These are phyloP conservation scores for Zanthoxylum bungeanum DNA, from an alignment of 345 rosid genomes.

Conservation along the genomic window DNA sequence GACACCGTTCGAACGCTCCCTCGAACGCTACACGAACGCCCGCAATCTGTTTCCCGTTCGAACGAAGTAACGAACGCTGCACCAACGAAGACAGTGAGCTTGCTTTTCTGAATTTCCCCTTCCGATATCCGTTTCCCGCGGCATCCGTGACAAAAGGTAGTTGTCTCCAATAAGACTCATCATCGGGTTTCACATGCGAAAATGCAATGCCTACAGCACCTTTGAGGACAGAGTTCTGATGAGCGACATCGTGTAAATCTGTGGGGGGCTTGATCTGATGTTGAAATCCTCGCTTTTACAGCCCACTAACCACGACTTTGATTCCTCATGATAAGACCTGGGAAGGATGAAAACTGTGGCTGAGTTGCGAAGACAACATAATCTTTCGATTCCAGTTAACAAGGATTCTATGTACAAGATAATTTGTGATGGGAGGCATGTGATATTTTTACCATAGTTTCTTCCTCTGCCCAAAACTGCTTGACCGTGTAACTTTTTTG, in stretches of 20 bases:
- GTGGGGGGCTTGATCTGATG: slow-evolving; percentile 78
- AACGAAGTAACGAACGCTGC: too few relatives aligned
- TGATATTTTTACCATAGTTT: background rate
- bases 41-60: too few relatives aligned
- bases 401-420: slow-evolving; percentile 92
- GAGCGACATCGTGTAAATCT: slow-evolving; percentile 85
- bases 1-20: too few relatives aligned
- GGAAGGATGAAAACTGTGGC: slow-evolving; percentile 94
- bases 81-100: too few relatives aligned
- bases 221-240: slow-evolving; percentile 92
- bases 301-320: slow-evolving; percentile 82
- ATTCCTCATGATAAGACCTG: slow-evolving; percentile 75
- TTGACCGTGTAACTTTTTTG: background rate
- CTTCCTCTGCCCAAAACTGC: background rate
- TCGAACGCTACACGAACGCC: too few relatives aligned
- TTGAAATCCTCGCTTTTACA: slow-evolving; percentile 70
- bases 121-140: too few relatives aligned
- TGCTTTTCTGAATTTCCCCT: too few relatives aligned
- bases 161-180: too few relatives aligned
- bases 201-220: slow-evolving; percentile 80
- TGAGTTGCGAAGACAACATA: slow-evolving; percentile 70
- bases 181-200: too few relatives aligned
- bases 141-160: too few relatives aligned
- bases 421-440: slow-evolving; percentile 9
- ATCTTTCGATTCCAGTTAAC: slow-evolving; percentile 67